A percentile compares a stretch with the other conserved stretches of the same genome.
These are phyloP conservation scores for Suillus plorans DNA, from an alignment of 768 basidiomycete species.

Conservation along the genomic window DNA sequence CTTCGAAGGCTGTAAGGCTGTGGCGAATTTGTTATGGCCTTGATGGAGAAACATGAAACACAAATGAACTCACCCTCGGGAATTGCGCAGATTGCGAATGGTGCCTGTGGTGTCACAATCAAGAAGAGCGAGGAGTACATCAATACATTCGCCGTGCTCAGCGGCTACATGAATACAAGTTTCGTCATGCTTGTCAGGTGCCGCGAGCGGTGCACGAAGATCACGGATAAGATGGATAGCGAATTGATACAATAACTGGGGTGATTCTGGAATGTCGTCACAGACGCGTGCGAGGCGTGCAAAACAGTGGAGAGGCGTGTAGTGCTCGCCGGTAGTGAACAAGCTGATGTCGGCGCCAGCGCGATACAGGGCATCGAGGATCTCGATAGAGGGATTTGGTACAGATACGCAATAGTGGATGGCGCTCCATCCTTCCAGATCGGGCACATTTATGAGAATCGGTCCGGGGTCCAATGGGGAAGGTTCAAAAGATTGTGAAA, in stretches of 20 bases:
- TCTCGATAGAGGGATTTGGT: slow-evolving; percentile 53
- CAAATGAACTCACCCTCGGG: slow-evolving; percentile 57
- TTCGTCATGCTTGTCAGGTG: slow-evolving; percentile 65
- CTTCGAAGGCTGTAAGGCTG: slow-evolving; percentile 66
- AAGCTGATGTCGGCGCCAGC: slow-evolving; percentile 75
- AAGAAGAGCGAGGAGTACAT: slow-evolving; percentile 61
- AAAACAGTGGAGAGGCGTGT: slow-evolving; percentile 68
- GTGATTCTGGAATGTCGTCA: slow-evolving; percentile 33
- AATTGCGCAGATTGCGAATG: slow-evolving; percentile 62
- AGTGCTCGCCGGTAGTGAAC: slow-evolving; percentile 63
- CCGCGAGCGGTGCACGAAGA: slow-evolving; percentile 66
- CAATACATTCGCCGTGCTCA: slow-evolving; percentile 65
- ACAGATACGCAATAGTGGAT: slow-evolving; percentile 68
- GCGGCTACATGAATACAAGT: slow-evolving; percentile 82
- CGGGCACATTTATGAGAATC: slow-evolving; percentile 66
- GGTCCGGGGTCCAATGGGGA: slow-evolving; percentile 38
- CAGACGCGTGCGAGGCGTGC: slow-evolving; percentile 40
- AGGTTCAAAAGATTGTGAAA: slow-evolving; percentile 45
- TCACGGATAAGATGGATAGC: slow-evolving; percentile 67
- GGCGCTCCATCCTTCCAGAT: slow-evolving; percentile 68
- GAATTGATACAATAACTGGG: slow-evolving; percentile 52
- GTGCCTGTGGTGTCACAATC: slow-evolving; percentile 59
- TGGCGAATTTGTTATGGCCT: slow-evolving; percentile 2
- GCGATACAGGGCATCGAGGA: slow-evolving; percentile 70
- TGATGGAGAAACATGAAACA: neutral